These are phyloP conservation scores for Closterium sp. DNA, from an alignment of 139 green algal genomes.

Conservation along the genomic window DNA sequence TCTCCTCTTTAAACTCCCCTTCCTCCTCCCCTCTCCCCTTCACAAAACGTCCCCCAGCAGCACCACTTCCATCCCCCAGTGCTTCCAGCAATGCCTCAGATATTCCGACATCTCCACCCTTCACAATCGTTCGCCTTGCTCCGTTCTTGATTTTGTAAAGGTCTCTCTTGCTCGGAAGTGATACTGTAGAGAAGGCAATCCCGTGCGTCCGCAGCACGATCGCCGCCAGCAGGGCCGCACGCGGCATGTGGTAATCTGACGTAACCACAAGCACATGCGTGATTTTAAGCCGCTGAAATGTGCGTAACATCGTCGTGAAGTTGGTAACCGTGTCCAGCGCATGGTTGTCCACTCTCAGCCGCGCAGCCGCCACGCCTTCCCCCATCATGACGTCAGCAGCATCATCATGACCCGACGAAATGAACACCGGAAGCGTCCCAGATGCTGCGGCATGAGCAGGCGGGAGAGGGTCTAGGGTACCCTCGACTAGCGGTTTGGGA, in stretches of 20 bases:
- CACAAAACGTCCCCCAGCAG: neutral
- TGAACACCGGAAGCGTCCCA: conserved; percentile 36
- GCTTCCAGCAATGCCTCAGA: no score
- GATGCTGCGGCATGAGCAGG: neutral
- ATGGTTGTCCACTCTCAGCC: conserved; percentile 25
- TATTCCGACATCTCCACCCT: no score
- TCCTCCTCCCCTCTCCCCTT: conserved; percentile 6
- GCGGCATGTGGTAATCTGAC: conserved; percentile 44
- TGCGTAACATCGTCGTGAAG: conserved; percentile 22
- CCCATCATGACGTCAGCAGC: conserved; percentile 31
- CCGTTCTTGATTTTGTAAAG: neutral
- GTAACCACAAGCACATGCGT: conserved; percentile 52
- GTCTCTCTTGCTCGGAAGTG: neutral
- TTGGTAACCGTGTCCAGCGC: conserved; percentile 47
- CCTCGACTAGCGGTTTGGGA: neutral
- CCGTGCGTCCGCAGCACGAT: conserved; percentile 35
- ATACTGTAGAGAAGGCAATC: conserved; percentile 43
- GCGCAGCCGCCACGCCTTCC: conserved; percentile 14
- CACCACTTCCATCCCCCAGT: neutral
- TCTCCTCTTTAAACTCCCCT: neutral
- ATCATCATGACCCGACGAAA: conserved; percentile 37
- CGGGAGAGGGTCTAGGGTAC: neutral
- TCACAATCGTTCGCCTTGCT: neutral
- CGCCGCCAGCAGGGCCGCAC: conserved; percentile 16
- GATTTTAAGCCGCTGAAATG: conserved; percentile 11